Evolutionary conservation across 371 early-diverging fungal genomes (phyloP), one percentile per base, ranked within the genome.

Genomic region (Apophysomyces elegans): DNA sequence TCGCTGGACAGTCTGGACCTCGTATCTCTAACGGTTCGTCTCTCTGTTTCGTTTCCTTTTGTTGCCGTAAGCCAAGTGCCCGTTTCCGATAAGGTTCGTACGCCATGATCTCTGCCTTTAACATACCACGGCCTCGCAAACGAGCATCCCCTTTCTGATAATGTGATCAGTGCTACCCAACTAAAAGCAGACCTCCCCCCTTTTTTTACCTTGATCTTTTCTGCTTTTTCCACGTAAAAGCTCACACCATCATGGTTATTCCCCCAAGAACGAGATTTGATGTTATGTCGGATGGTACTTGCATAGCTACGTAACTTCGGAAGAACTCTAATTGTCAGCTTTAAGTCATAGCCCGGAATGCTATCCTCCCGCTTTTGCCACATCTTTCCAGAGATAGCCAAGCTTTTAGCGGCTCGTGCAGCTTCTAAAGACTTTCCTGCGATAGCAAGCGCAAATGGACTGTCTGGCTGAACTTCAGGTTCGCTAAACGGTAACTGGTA

Each of bases 201-300:
- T 44, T 32, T 38, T 26, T 9, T 61, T 68, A 72, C 76, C 74
- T 72, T 70, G 36, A 74, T 67, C 38, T 78, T 75, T 43, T 80
- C 79, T 7, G 90, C 87, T n/a, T 76, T 73, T 57, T 89, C 88
- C n/a, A 94, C 84, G 68, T 74, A 80, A 16, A 92, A 77, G 60
- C 91, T 90, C 61, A 89, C 85, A 12, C 94, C 94, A 68, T 92
- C 91, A 77, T 94, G 94, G 35, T 83, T 73, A 1, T 74, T 63
- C 18, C 86, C 86, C 93, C 93, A 94, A 2, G 85, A 85, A 21
- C 92, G 78, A 59, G 89, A 88, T 61, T 83, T 80, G 13, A 91
- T 69, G n/a, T 84, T 80, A 63, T 91, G 67, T 39, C 89, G 86
- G 26, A 85, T 73, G 0, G 86, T 87, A 8, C 90, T 87, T 38